Evolutionary conservation across 192 early-diverging fungal species (phyloP).

Genomic region (Coemansia sp.): DNA sequence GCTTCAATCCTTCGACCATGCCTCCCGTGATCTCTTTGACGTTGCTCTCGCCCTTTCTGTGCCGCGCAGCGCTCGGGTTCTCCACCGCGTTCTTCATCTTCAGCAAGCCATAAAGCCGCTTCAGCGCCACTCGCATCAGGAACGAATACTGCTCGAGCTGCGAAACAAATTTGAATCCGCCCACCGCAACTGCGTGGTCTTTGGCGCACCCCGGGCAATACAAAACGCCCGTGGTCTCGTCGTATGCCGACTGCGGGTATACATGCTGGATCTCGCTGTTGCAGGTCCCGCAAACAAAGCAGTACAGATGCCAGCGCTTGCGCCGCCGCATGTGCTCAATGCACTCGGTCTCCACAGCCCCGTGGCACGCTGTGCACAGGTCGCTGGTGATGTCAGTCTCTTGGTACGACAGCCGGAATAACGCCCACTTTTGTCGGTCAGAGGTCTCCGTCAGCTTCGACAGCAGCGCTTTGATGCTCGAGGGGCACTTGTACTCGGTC

Average conservation of each 20-base stretch:
- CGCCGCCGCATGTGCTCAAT: conserved; percentile 56
- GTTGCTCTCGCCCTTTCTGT: conserved; percentile 18
- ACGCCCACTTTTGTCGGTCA: conserved; percentile 52
- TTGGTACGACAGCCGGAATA: conserved; percentile 48
- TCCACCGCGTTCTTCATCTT: conserved; percentile 58
- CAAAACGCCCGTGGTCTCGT: conserved; percentile 41
- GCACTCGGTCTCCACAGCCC: conserved; percentile 87
- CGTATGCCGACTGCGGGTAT: conserved; percentile 58
- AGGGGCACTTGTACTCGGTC: conserved; percentile 52
- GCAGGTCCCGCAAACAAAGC: conserved; percentile 79
- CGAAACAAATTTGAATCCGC: conserved; percentile 71
- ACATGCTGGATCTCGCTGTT: conserved; percentile 52
- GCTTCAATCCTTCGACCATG: conserved; percentile 8
- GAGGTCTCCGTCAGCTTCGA: conserved; percentile 72
- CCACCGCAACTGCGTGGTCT: conserved; percentile 34
- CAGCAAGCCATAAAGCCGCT: conserved; percentile 75
- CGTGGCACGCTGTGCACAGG: conserved; percentile 73
- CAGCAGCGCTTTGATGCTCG: conserved; percentile 64
- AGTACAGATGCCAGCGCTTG: conserved; percentile 79
- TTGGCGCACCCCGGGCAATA: conserved; percentile 58
- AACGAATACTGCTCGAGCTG: conserved; percentile 92
- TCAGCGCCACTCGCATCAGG: conserved; percentile 77
- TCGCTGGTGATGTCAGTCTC: conserved; percentile 73
- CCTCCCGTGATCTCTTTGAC: conserved; percentile 13
- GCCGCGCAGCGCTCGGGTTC: conserved; percentile 24